Evolutionary conservation across 495 filamentous ascomycete species (phyloP).

Genomic region (Trichoderma erinaceum): DNA sequence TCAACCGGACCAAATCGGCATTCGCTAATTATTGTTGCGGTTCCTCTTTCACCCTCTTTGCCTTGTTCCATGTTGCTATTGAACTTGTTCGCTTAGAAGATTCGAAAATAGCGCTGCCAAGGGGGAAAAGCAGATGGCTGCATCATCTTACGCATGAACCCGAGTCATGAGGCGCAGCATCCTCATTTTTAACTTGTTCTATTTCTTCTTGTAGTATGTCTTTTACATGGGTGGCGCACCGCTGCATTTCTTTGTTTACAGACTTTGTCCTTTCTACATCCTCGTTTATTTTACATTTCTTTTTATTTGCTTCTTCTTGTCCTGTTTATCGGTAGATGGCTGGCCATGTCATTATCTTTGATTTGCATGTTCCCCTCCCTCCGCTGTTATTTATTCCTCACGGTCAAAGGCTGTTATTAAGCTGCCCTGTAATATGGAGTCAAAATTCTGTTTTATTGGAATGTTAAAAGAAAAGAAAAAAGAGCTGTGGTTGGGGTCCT

Average conservation of each 20-base stretch:
- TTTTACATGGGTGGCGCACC: not conserved
- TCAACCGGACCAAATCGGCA: not conserved
- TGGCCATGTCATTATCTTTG: not conserved
- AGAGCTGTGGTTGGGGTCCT: not conserved
- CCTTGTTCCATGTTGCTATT: not conserved
- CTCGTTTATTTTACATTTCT: constrained; percentile 28
- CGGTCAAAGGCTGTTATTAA: not conserved
- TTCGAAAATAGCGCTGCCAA: not conserved
- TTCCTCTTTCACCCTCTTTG: not conserved
- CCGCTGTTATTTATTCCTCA: not conserved
- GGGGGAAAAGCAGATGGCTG: not conserved
- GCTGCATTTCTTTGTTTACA: constrained; percentile 19
- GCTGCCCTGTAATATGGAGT: constrained; percentile 5
- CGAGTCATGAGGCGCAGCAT: not conserved
- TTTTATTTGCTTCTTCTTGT: constrained; percentile 31
- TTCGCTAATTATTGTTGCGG: not conserved
- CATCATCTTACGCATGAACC: constrained; percentile 6
- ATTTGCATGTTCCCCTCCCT: not conserved
- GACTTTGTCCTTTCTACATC: constrained; percentile 18
- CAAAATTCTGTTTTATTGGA: not conserved
- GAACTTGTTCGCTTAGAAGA: not conserved
- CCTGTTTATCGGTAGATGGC: constrained; percentile 6
- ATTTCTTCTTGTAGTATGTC: not conserved
- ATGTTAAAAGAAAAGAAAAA: not conserved
- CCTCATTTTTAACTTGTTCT: not conserved